Evolutionary conservation across 345 rosid species (phyloP), one percentile per base, ranked within the genome.

Genomic region (Odontarrhena argentea): DNA sequence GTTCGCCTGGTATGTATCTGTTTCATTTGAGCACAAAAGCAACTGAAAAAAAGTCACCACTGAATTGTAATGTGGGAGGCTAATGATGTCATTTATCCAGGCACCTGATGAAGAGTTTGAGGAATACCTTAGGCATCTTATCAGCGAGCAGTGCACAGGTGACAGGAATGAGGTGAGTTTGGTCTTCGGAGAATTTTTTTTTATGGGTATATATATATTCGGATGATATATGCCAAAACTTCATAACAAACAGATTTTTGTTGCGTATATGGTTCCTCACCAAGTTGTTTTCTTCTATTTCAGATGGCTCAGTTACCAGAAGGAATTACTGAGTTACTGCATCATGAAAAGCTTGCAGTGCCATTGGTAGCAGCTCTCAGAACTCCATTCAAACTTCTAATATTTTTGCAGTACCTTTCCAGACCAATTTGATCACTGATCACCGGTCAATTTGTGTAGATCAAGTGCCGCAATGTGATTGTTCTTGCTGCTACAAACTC

Each of bases 21-120:
- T 65, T 37, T 71, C 10, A 44, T 53, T 48, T 22, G 1, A 9
- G 37, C 32, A 18, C 60, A 64, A 3, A 6, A 30, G 62, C 61
- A 18, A 30, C 35, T 48, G 52, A 44, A 36, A 6, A 25, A 32
- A 13, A 10, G 42, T 43, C 10, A 45, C 49, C 49, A 14, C 15
- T n/a, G 3, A 8, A 38, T 8, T 38, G 42, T 38, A 8, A 32
- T 12, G 34, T 41, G 47, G 28, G 65, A 22, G 26, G 14, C 53
- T 56, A 25, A 55, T 64, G 15, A 46, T 36, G 32, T 55, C 9
- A 1, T 56, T 60, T 42, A 65, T 68, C 73, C 59, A 94, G 99
- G 99, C 97, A 69, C 99, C 97, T 46, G 97, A 94, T 79, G 97
- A 94, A 85, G 97, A 94, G 73, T 94, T 88, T 81, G 99, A 94